Evolutionary conservation across 2,329 filamentous ascomycete genomes (phyloP).

Genomic region (Emericellopsis atlantica): DNA sequence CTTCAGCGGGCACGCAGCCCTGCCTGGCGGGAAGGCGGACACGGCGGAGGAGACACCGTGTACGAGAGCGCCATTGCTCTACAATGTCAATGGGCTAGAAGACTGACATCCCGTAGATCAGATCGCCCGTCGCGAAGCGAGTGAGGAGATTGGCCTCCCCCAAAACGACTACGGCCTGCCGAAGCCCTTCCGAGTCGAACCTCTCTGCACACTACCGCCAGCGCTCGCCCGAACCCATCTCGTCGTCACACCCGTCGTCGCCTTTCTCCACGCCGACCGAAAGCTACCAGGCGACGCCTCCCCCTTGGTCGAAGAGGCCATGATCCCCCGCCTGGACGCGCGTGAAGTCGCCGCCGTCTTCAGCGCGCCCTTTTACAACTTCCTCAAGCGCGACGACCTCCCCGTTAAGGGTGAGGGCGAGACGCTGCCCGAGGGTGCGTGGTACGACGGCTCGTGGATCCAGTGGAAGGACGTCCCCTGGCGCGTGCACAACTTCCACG

Average conservation of each 20-base stretch:
- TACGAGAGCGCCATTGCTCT: constrained; percentile 17
- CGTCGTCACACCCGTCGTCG: constrained; percentile 64
- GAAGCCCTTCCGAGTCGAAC: constrained; percentile 69
- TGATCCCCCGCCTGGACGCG: constrained; percentile 74
- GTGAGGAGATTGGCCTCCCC: constrained; percentile 86
- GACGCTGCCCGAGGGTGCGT: constrained; percentile 41
- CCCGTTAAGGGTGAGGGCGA: constrained; percentile 14
- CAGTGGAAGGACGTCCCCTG: constrained; percentile 68
- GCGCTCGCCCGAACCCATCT: constrained; percentile 63
- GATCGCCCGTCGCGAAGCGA: constrained; percentile 80
- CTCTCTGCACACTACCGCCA: constrained; percentile 73
- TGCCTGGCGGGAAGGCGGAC: constrained; percentile 68
- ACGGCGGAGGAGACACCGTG: constrained; percentile 44
- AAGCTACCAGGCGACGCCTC: constrained; percentile 10
- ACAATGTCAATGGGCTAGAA: background rate
- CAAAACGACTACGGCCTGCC: constrained; percentile 57
- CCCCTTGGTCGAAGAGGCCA: constrained; percentile 47
- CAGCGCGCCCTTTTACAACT: constrained; percentile 77
- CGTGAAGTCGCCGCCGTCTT: constrained; percentile 92
- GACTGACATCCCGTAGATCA: constrained; percentile 39
- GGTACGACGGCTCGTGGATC: constrained; percentile 80
- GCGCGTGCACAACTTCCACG: constrained; percentile 85
- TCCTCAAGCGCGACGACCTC: constrained; percentile 52
- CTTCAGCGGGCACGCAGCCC: constrained; percentile 76
- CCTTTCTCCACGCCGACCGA: constrained; percentile 58